Percentiles rank a stretch among this genome's conserved stretches.
These are phyloP conservation scores for Cercis canadensis DNA, from an alignment of 306 rosid genomes.

Conservation along the genomic window DNA sequence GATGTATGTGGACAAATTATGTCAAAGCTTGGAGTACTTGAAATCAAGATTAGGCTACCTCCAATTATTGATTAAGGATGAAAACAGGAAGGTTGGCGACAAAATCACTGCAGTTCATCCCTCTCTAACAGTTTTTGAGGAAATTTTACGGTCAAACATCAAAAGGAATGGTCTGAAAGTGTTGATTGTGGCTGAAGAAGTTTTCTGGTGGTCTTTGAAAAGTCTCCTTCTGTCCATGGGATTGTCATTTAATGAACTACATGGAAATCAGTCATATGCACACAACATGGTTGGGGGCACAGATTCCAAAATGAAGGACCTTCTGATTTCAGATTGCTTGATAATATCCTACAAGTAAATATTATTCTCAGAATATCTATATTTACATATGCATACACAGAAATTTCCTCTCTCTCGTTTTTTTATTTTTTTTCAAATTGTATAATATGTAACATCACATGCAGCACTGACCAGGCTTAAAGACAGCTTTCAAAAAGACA, in stretches of 20 bases:
- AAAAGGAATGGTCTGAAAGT: conserved; percentile 44
- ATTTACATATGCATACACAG: conserved; percentile 16
- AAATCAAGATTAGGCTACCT: conserved; percentile 53
- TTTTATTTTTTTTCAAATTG: too few relatives aligned
- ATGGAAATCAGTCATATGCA: conserved; percentile 31
- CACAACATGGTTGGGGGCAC: conserved; percentile 23
- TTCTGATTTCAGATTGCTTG: conserved; percentile 53
- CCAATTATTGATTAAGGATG: conserved; percentile 57
- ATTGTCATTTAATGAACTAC: conserved; percentile 51
- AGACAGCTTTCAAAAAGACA: too few relatives aligned
- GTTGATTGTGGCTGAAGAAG: conserved; percentile 61
- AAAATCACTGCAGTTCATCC: conserved; percentile 53
- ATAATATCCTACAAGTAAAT: conserved; percentile 60
- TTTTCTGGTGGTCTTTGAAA: conserved; percentile 64
- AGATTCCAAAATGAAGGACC: conserved; percentile 38
- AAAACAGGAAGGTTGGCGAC: conserved; percentile 43
- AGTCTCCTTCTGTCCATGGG: conserved; percentile 53
- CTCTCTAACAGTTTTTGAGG: conserved; percentile 48
- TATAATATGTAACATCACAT: too few relatives aligned
- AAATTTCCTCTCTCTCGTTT: not conserved
- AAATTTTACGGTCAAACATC: conserved; percentile 49
- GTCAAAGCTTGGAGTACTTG: conserved; percentile 55
- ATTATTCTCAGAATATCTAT: conserved; percentile 25
- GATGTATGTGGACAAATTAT: conserved; percentile 56
- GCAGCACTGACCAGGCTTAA: too few relatives aligned